These are phyloP conservation scores for Pseudonitzschia multistriata DNA, from an alignment of 108 stramenopile species.

Conservation along the genomic window DNA sequence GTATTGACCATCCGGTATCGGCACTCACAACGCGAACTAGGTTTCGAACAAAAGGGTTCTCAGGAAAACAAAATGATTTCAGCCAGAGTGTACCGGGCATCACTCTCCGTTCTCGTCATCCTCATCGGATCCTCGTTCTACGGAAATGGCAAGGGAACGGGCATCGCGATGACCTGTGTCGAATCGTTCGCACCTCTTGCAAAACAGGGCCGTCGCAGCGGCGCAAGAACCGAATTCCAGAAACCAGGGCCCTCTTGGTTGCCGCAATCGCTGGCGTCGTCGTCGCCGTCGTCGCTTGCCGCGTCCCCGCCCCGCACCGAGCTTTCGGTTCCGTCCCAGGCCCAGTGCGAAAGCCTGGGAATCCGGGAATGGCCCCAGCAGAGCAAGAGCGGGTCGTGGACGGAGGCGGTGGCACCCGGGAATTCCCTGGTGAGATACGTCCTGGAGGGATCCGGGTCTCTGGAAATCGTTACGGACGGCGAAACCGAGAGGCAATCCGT, in stretches of 20 bases:
- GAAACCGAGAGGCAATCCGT: neutral
- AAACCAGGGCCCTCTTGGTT: constrained; percentile 45
- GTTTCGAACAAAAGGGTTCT: no score
- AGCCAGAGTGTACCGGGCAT: no score
- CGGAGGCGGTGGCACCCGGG: constrained; percentile 31
- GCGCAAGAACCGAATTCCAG: constrained; percentile 2
- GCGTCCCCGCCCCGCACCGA: neutral
- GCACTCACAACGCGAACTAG: no score
- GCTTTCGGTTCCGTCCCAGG: neutral
- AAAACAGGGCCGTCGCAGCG: no score
- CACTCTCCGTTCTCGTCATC: neutral
- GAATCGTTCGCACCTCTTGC: neutral
- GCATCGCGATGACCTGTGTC: no score
- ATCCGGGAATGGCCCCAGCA: constrained; percentile 71
- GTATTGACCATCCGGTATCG: no score
- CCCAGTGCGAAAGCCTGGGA: constrained; percentile 30
- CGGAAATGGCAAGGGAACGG: no score
- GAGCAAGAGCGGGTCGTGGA: constrained; percentile 37
- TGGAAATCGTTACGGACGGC: constrained; percentile 21
- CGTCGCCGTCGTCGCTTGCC: neutral
- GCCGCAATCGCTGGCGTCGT: no score
- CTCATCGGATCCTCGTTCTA: neutral
- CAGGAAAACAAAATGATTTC: no score
- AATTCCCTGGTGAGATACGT: constrained; percentile 49
- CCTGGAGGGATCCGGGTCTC: constrained; percentile 48